Evolutionary conservation across 2,329 filamentous ascomycete genomes (phyloP).

Genomic region (Stemphylium beticola): DNA sequence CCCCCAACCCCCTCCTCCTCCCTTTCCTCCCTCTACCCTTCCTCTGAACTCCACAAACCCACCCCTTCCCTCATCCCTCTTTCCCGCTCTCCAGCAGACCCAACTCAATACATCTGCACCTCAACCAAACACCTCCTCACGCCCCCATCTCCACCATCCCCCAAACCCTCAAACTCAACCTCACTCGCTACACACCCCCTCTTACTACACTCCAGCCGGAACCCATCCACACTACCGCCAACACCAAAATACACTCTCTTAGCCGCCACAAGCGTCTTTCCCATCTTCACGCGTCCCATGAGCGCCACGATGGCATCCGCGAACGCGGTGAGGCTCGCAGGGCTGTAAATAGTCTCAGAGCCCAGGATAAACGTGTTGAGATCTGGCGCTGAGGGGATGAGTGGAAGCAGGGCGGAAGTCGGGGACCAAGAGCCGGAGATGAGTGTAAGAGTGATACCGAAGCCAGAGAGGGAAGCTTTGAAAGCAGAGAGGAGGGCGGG

Average conservation of each 20-base stretch:
- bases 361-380: slow-evolving; percentile 64
- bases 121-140: slow-evolving; percentile 57
- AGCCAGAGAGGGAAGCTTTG: slow-evolving; percentile 56
- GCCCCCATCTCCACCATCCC: slow-evolving; percentile 45
- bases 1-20: background rate
- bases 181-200: slow-evolving; percentile 55
- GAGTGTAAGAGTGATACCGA: slow-evolving; percentile 66
- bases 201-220: slow-evolving; percentile 57
- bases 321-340: slow-evolving; percentile 72
- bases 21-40: no score
- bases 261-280: slow-evolving; percentile 72
- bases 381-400: slow-evolving; percentile 56
- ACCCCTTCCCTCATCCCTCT: no score
- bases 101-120: slow-evolving; percentile 47
- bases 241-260: slow-evolving; percentile 87
- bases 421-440: slow-evolving; percentile 77
- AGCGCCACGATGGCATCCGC: slow-evolving; percentile 69
- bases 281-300: slow-evolving; percentile 59
- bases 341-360: slow-evolving; percentile 84
- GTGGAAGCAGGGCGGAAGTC: slow-evolving; percentile 60
- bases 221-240: slow-evolving; percentile 80
- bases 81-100: no score
- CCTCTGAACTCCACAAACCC: no score
- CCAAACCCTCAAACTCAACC: slow-evolving; percentile 56
- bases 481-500: slow-evolving; percentile 66